Conservation (phyloP, 495 filamentous ascomycete species). For the Aspergillus olivimuriae region DNA sequence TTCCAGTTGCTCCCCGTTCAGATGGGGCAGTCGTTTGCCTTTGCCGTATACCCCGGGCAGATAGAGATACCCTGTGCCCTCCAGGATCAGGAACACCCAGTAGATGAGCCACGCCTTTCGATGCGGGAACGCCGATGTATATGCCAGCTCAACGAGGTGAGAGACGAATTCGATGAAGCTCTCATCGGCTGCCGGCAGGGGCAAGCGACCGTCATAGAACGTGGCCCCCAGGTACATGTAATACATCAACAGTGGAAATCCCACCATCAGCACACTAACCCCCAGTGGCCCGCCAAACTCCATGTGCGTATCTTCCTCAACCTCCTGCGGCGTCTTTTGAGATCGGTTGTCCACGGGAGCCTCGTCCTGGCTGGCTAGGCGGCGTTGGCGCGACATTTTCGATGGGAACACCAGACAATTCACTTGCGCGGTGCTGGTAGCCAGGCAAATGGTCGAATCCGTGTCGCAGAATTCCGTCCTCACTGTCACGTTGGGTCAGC, state of each 20-base stretch:
- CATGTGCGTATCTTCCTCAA: slow-evolving; percentile 35
- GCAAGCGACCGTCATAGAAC: slow-evolving; percentile 77
- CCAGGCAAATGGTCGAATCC: too few species aligned
- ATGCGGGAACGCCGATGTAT: slow-evolving; percentile 71
- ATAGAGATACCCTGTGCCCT: slow-evolving; percentile 66
- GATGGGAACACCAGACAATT: too few species aligned
- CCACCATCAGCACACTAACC: slow-evolving; percentile 69
- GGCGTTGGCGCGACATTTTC: neutral
- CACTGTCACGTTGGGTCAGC: too few species aligned
- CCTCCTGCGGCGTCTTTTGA: neutral
- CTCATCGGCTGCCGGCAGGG: slow-evolving; percentile 54
- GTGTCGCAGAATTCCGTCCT: too few species aligned
- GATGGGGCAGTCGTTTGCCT: slow-evolving; percentile 74
- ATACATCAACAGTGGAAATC: slow-evolving; percentile 88
- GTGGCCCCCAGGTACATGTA: slow-evolving; percentile 96
- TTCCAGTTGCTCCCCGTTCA: slow-evolving; percentile 66
- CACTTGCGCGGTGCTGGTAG: too few species aligned
- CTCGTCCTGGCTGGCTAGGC: neutral
- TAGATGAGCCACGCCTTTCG: slow-evolving; percentile 75
- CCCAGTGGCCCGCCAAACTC: slow-evolving; percentile 85
- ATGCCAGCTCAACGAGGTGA: slow-evolving; percentile 59
- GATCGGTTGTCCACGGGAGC: neutral
- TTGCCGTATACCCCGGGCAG: slow-evolving; percentile 73
- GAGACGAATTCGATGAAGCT: slow-evolving; percentile 54
- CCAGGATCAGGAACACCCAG: slow-evolving; percentile 75